Evolutionary conservation across 305 asterid species (phyloP), one percentile per base, ranked within the genome.

Genomic region (Lippia alba): DNA sequence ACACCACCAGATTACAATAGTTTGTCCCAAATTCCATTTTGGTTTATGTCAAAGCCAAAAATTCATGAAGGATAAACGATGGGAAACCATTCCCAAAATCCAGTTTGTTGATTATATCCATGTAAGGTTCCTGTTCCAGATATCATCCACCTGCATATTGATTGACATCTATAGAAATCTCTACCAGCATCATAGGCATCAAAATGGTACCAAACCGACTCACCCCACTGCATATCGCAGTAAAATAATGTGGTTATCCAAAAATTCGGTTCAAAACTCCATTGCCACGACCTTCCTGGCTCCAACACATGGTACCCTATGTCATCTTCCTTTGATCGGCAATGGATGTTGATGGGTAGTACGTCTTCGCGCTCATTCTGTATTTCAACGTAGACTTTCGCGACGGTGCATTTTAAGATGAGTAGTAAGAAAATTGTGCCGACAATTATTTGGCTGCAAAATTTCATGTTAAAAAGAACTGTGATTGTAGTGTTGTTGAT

Each of bases 61-160:
- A 51, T 24, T 66, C 67, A 73, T 44, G 55, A 10, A 36, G 41
- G 8, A 44, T 39, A 10, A 12, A 36, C 55, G 16, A 76, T 58
- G 1, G 85, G 78, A 30, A 75, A 79, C 44, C 20, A 9, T 70
- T 78, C 68, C 89, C 89, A 86, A 24, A 2, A 15, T 24, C n/a
- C 71, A 63, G 6, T 14, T 12, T 69, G 56, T 50, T 83, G 64
- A 36, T 75, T 54, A 39, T 73, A 81, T 1, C 85, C 89, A 53
- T 75, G 76, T 57, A 86, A 59, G 30, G 33, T 3, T 0, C 67
- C 71, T 3, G 74, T 67, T 41, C 41, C 32, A 0, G 74, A 55
- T 17, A 86, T 81, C 79, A 83, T 81, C 87, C 87, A 86, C 57
- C 80, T 53, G 3, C 87, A 86, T 9, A 34, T 24, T 0, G 76